phyloP scores from a whole-genome alignment of 257 asterid genomes.

The Fraxinus anomala region DNA sequence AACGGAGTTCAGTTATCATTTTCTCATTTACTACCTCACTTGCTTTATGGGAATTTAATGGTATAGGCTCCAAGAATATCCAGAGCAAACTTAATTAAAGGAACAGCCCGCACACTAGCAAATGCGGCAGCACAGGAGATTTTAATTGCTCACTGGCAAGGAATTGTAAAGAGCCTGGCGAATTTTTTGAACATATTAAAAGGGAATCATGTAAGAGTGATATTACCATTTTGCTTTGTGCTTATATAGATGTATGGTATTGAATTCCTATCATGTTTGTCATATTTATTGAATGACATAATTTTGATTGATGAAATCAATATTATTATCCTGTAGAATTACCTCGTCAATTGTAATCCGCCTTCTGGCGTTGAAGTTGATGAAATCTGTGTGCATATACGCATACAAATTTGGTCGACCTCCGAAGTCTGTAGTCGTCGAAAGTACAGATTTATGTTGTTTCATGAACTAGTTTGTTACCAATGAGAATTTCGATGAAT shows the following conservation, averaged over 20 bases:
- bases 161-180: slow-evolving; percentile 71
- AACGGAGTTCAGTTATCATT: slow-evolving; percentile 20
- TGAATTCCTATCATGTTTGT: background rate
- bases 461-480: background rate
- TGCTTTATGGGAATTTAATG: slow-evolving; percentile 20
- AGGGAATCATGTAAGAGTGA: slow-evolving; percentile 63
- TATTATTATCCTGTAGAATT: background rate
- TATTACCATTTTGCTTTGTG: background rate
- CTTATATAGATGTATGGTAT: slow-evolving; percentile 1
- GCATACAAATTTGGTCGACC: background rate
- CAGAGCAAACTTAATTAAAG: slow-evolving; percentile 74
- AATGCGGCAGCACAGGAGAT: slow-evolving; percentile 92
- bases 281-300: background rate
- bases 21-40: background rate
- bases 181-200: slow-evolving; percentile 63
- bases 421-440: background rate
- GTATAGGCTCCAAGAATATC: slow-evolving; percentile 96
- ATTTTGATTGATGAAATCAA: background rate
- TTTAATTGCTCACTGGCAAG: slow-evolving; percentile 96
- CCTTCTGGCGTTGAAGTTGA: background rate
- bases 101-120: slow-evolving; percentile 78
- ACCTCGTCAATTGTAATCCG: background rate
- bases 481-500: background rate
- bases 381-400: background rate
- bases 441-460: background rate